Conservation (phyloP, 1,284 basidiomycete genomes). For the Irpex rosettiformis region DNA sequence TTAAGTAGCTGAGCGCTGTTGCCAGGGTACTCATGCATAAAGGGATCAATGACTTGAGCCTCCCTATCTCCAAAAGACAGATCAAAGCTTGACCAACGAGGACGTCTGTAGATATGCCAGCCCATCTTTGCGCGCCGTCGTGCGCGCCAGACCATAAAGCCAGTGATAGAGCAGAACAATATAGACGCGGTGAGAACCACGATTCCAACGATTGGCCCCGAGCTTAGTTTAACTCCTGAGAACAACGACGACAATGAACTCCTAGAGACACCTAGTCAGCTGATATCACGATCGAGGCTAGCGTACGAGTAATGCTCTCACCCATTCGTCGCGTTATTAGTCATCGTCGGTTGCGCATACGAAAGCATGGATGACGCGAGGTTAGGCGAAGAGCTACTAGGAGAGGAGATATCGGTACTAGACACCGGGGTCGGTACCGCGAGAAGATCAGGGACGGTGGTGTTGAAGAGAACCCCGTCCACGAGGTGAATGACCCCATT, state of each 20-base stretch:
- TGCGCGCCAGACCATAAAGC: background rate
- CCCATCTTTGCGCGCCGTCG: background rate
- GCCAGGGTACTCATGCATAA: background rate
- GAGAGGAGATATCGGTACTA: too few species aligned
- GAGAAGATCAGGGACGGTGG: background rate
- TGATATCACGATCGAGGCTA: background rate
- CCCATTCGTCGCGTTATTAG: background rate
- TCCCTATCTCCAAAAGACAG: background rate
- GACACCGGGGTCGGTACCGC: too few species aligned
- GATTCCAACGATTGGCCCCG: background rate
- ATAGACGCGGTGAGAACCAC: background rate
- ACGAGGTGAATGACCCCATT: constrained; percentile 9
- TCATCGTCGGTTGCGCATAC: background rate
- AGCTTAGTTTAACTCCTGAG: background rate
- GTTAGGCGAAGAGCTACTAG: background rate
- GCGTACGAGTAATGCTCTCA: background rate
- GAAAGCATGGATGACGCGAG: background rate
- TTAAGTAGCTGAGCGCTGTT: background rate
- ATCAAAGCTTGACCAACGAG: background rate
- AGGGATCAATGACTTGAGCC: background rate
- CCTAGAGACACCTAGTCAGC: background rate
- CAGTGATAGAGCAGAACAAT: background rate
- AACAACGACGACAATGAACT: background rate
- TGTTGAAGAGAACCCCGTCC: constrained; percentile 4
- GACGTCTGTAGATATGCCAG: background rate